A percentile compares a stretch with the other conserved stretches of the same genome.
These are phyloP conservation scores for Limnanthes douglasii DNA, from an alignment of 345 rosid genomes.

Conservation along the genomic window DNA sequence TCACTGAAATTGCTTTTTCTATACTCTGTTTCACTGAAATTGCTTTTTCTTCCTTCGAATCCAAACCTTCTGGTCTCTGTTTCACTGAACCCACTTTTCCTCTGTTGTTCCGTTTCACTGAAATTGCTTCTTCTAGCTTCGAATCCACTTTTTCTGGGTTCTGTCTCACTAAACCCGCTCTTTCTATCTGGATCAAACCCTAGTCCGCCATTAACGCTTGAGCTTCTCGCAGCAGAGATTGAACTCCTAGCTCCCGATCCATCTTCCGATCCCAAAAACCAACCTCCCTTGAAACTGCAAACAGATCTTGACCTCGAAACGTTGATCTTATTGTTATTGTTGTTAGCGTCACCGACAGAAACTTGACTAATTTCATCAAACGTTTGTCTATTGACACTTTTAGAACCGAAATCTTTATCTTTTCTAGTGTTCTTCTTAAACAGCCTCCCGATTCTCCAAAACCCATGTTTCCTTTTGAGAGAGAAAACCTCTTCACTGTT, in stretches of 20 bases:
- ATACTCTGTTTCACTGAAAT: slow-evolving; percentile 50
- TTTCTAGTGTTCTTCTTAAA: slow-evolving; percentile 38
- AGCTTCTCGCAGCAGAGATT: slow-evolving; percentile 73
- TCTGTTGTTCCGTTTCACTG: slow-evolving; percentile 21
- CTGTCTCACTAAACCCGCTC: slow-evolving; percentile 67
- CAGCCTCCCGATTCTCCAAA: slow-evolving; percentile 67
- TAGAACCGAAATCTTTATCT: slow-evolving; percentile 18
- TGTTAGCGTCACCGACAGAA: slow-evolving; percentile 65
- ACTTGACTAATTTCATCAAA: slow-evolving; percentile 47
- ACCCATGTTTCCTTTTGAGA: slow-evolving; percentile 52
- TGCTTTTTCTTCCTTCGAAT: slow-evolving; percentile 53
- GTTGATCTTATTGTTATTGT: slow-evolving; percentile 15
- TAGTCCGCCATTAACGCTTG: slow-evolving; percentile 55
- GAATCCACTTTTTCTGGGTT: slow-evolving; percentile 26
- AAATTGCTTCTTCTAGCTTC: slow-evolving; percentile 18
- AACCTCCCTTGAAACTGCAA: slow-evolving; percentile 70
- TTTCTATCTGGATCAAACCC: slow-evolving; percentile 51
- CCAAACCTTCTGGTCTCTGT: slow-evolving; percentile 37
- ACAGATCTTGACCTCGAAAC: slow-evolving; percentile 91
- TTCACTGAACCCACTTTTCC: slow-evolving; percentile 68
- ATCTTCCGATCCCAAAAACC: slow-evolving; percentile 51
- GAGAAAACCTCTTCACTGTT: slow-evolving; percentile 35
- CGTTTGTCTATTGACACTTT: slow-evolving; percentile 15
- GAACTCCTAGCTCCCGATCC: slow-evolving; percentile 61
- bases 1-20: slow-evolving; percentile 33